These are phyloP conservation scores for Penicillium janthinellum DNA, from an alignment of 2,329 filamentous ascomycete species.

Conservation along the genomic window DNA sequence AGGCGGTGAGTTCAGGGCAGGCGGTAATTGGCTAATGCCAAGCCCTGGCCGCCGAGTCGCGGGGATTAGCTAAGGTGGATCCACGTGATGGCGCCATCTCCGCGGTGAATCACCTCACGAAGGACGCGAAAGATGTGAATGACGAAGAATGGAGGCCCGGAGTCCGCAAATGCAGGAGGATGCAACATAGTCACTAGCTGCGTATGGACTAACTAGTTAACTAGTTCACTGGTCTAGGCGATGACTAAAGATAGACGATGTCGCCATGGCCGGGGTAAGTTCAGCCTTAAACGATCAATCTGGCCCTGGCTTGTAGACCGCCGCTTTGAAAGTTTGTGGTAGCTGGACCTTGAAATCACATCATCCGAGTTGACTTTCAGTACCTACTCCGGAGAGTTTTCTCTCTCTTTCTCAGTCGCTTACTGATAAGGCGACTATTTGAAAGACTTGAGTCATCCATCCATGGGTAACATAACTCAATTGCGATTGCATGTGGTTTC, in stretches of 20 bases:
- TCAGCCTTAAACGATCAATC: neutral
- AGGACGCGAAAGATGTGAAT: neutral
- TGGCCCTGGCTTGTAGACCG: neutral
- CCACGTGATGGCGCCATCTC: constrained; percentile 28
- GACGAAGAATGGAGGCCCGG: neutral
- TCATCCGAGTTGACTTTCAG: neutral
- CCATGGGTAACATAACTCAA: too few relatives aligned
- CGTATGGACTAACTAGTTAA: neutral
- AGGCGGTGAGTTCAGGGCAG: constrained; percentile 9
- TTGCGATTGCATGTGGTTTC: too few relatives aligned
- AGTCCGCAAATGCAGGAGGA: neutral
- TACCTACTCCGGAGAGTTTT: too few relatives aligned
- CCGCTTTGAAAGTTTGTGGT: neutral
- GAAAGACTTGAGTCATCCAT: too few relatives aligned
- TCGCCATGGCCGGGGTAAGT: neutral
- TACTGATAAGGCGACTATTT: too few relatives aligned
- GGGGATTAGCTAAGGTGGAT: constrained; percentile 4
- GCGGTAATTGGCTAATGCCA: constrained; percentile 11
- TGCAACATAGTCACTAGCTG: neutral
- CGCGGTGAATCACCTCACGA: constrained; percentile 13
- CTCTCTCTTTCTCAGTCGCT: too few relatives aligned
- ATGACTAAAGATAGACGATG: neutral
- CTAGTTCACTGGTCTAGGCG: too few relatives aligned
- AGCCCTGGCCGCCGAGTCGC: neutral
- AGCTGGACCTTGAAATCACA: neutral